phyloP scores from a whole-genome alignment of 495 filamentous ascomycete genomes.

The Aspergillus asperescens region DNA sequence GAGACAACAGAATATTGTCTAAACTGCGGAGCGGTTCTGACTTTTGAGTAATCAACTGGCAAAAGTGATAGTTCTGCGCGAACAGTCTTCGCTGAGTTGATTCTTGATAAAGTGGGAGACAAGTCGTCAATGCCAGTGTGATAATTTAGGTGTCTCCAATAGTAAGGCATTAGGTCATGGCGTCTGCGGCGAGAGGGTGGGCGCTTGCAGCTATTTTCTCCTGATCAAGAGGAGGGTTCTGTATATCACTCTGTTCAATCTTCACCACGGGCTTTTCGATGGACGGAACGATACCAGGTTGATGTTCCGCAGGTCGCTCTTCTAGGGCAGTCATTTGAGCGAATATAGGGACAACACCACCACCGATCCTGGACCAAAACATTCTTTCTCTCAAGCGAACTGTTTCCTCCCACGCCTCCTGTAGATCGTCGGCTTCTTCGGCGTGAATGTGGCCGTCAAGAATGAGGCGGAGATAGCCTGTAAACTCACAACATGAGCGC shows the following conservation, averaged over 20 bases:
- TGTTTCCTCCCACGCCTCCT: constrained; percentile 88
- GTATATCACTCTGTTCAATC: background rate
- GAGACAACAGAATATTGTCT: background rate
- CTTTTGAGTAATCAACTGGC: background rate
- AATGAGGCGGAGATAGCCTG: constrained; percentile 82
- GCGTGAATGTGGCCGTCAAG: constrained; percentile 81
- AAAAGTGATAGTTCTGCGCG: background rate
- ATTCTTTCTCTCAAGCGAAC: constrained; percentile 83
- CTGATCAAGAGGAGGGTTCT: background rate
- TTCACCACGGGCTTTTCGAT: background rate
- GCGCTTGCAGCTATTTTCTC: background rate
- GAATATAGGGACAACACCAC: constrained; percentile 73
- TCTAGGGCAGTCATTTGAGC: constrained; percentile 18
- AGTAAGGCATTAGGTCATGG: background rate
- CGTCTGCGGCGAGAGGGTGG: background rate
- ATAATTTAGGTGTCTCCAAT: background rate
- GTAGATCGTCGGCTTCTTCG: constrained; percentile 70
- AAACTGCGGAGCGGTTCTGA: background rate
- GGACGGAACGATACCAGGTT: background rate
- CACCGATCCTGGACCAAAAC: constrained; percentile 92
- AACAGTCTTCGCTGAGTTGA: background rate
- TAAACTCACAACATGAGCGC: constrained; percentile 83
- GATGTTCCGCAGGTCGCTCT: constrained; percentile 2
- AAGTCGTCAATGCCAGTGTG: background rate
- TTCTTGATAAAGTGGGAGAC: background rate